These are phyloP conservation scores for Phytophthora nicotianae DNA, from an alignment of 352 stramenopile species.

Conservation along the genomic window DNA sequence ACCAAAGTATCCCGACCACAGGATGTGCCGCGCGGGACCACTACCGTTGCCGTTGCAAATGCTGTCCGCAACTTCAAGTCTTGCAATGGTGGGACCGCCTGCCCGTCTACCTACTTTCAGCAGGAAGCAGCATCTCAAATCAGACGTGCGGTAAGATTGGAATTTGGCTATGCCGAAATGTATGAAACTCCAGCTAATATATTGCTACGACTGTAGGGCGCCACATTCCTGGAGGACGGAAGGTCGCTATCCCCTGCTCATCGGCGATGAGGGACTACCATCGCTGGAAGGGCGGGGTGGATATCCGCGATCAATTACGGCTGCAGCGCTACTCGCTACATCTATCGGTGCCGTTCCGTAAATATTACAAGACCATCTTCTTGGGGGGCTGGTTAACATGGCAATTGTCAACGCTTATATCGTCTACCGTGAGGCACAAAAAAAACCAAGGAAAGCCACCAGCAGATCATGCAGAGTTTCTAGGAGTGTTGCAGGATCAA, in stretches of 20 bases:
- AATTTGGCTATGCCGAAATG: not conserved
- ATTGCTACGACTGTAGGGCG: not conserved
- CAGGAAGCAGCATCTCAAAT: conserved; percentile 1
- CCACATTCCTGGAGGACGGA: not conserved
- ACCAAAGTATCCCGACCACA: not conserved
- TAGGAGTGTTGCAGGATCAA: too few species aligned
- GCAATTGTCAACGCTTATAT: conserved; percentile 27
- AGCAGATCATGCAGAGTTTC: too few species aligned
- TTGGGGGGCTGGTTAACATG: conserved; percentile 32
- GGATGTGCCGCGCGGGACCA: not conserved
- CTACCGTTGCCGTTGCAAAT: not conserved
- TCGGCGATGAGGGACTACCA: conserved; percentile 10
- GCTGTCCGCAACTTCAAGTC: not conserved
- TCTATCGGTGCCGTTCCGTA: conserved; percentile 3
- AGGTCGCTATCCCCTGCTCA: conserved; percentile 3
- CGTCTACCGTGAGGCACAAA: too few species aligned
- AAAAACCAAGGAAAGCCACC: too few species aligned
- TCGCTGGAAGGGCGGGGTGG: conserved; percentile 10
- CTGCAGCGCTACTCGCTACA: conserved; percentile 17
- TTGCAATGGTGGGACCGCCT: conserved; percentile 2
- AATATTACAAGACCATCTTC: conserved; percentile 37
- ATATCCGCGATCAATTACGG: conserved; percentile 27
- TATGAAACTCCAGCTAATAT: not conserved
- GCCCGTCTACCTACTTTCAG: conserved; percentile 4
- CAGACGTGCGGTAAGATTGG: conserved; percentile 9